phyloP scores from a whole-genome alignment of 208 protist genomes.

The Angomonas ambiguus region DNA sequence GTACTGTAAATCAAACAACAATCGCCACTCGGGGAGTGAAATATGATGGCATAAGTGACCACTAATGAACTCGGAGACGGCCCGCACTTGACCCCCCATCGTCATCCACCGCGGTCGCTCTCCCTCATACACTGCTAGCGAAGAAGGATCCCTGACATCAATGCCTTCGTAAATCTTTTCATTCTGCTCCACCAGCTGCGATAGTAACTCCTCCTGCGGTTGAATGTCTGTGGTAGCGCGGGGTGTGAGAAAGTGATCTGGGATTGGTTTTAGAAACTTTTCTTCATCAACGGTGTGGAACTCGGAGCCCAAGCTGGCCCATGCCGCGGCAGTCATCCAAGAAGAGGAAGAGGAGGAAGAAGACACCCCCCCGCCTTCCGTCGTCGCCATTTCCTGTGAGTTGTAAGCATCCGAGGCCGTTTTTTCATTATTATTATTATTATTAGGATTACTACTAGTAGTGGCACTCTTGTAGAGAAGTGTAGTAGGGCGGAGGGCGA shows the following conservation, averaged over 20 bases:
- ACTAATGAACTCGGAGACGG: constrained; percentile 84
- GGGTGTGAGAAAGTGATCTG: constrained; percentile 65
- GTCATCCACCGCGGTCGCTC: constrained; percentile 79
- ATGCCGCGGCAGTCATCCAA: constrained; percentile 82
- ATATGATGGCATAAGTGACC: constrained; percentile 89
- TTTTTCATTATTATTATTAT: not conserved
- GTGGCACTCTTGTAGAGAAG: not conserved
- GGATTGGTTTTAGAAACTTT: constrained; percentile 66
- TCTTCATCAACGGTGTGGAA: constrained; percentile 65
- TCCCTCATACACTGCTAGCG: constrained; percentile 82
- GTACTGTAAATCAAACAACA: constrained; percentile 85
- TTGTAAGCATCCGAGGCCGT: not conserved
- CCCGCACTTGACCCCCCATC: constrained; percentile 72
- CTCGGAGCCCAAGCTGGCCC: constrained; percentile 67
- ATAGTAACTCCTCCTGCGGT: constrained; percentile 57
- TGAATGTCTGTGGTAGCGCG: constrained; percentile 77
- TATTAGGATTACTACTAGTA: constrained; percentile 1
- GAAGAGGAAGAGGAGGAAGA: constrained; percentile 20
- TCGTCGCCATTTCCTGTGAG: too few relatives aligned
- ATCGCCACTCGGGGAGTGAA: constrained; percentile 72
- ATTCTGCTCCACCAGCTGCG: constrained; percentile 59
- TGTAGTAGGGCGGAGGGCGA: not conserved
- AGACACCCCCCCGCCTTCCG: too few relatives aligned
- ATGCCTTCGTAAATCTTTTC: constrained; percentile 70
- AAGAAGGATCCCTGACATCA: constrained; percentile 76